Conservation (phyloP, 2,329 filamentous ascomycete species). For the Aspergillus pseudoglaucus region DNA sequence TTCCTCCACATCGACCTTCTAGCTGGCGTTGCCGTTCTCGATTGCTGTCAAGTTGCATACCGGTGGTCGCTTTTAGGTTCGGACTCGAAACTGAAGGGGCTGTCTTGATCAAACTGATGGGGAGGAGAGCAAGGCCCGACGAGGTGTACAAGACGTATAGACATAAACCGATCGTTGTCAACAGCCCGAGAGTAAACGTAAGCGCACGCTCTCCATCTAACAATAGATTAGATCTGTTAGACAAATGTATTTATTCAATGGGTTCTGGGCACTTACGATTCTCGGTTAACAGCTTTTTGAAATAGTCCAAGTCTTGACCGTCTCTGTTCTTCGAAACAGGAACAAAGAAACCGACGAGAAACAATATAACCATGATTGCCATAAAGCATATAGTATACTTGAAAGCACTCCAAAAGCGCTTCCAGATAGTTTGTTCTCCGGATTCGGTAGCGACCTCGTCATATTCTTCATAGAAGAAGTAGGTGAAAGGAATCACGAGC, state of each 20-base stretch:
- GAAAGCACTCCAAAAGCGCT: constrained; percentile 72
- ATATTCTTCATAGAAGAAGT: constrained; percentile 98
- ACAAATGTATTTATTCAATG: not conserved
- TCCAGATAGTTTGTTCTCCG: constrained; percentile 63
- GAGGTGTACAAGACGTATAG: constrained; percentile 87
- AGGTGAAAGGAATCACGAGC: constrained; percentile 85
- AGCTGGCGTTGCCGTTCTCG: constrained; percentile 87
- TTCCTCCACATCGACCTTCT: constrained; percentile 74
- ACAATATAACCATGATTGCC: constrained; percentile 65
- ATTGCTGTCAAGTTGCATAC: constrained; percentile 76
- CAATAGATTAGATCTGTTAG: constrained; percentile 6
- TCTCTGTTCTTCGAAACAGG: constrained; percentile 65
- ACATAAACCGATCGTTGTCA: constrained; percentile 78
- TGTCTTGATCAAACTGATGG: constrained; percentile 85
- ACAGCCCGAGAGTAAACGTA: constrained; percentile 80
- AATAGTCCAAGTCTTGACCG: constrained; percentile 77
- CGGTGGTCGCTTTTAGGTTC: constrained; percentile 67
- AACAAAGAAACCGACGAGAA: constrained; percentile 90
- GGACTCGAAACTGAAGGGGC: constrained; percentile 80
- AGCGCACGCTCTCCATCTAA: constrained; percentile 80
- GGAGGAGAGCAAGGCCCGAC: constrained; percentile 78
- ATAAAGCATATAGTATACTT: constrained; percentile 90
- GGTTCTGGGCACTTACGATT: constrained; percentile 54
- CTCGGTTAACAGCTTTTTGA: constrained; percentile 73
- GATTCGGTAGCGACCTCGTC: constrained; percentile 83